Conservation (phyloP, 2,329 filamentous ascomycete species). For the Phialophora expanda region DNA sequence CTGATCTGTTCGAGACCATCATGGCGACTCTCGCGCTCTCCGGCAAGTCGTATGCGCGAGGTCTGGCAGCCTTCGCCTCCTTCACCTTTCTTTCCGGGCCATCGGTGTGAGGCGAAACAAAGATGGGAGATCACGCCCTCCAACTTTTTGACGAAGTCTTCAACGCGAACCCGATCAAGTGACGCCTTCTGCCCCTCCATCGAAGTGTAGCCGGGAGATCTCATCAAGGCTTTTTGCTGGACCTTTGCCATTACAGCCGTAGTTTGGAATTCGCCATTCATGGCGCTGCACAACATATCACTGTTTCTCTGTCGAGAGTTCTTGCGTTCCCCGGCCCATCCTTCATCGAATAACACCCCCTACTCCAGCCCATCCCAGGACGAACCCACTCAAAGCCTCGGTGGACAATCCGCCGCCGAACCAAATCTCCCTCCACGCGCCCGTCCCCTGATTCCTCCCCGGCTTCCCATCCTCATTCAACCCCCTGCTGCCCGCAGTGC, state of each 20-base stretch:
- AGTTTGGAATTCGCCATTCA: neutral
- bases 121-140: neutral
- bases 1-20: no score
- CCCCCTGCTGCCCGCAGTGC: slow-evolving; percentile 45
- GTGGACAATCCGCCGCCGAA: slow-evolving; percentile 53
- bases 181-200: neutral
- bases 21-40: no score
- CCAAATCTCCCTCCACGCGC: slow-evolving; percentile 56
- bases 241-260: neutral
- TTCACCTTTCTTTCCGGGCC: no score
- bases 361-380: slow-evolving; percentile 56
- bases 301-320: neutral
- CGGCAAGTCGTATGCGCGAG: no score
- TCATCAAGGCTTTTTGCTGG: neutral
- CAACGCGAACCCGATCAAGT: neutral
- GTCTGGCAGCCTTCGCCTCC: no score
- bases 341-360: slow-evolving; percentile 54
- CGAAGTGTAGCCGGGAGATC: neutral
- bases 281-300: neutral
- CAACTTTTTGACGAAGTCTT: neutral
- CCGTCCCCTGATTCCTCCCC: slow-evolving; percentile 38
- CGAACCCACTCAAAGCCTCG: slow-evolving; percentile 56
- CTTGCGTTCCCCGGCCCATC: slow-evolving; percentile 20
- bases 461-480: slow-evolving; percentile 27
- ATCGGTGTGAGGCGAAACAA: neutral